phyloP scores from a whole-genome alignment of 1,139 yeast species.

The Saccharomyces hybrid region DNA sequence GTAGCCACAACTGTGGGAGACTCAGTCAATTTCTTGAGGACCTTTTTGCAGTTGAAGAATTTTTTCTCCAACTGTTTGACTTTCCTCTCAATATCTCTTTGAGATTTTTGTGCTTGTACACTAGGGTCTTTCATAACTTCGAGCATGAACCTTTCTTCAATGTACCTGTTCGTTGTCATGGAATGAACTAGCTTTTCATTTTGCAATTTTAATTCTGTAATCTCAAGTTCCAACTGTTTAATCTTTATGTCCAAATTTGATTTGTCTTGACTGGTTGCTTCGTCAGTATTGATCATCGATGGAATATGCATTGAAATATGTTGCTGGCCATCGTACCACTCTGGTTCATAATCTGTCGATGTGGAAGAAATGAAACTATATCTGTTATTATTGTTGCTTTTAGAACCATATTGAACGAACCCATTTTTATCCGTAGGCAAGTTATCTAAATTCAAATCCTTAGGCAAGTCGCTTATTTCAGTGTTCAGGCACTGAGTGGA shows the following conservation, averaged over 20 bases:
- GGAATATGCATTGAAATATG: background rate
- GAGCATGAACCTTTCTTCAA: conserved; percentile 21
- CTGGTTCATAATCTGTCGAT: conserved; percentile 26
- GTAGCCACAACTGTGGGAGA: conserved; percentile 3
- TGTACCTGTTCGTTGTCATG: conserved; percentile 20
- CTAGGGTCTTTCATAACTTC: conserved; percentile 16
- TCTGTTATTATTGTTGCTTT: conserved; percentile 16
- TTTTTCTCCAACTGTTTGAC: conserved; percentile 26
- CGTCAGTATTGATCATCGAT: background rate
- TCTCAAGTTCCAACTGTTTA: conserved; percentile 29
- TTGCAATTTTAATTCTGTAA: conserved; percentile 28
- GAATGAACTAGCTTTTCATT: conserved; percentile 29
- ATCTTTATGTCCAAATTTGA: conserved; percentile 24
- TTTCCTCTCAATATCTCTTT: conserved; percentile 23
- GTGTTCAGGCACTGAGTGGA: background rate
- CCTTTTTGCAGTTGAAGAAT: conserved; percentile 22
- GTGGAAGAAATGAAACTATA: conserved; percentile 29
- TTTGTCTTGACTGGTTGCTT: conserved; percentile 4
- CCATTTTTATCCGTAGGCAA: conserved; percentile 22
- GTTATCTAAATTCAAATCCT: conserved; percentile 13
- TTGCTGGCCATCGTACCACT: conserved; percentile 16
- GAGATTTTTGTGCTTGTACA: conserved; percentile 8
- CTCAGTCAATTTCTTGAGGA: conserved; percentile 17
- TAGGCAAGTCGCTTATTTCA: conserved; percentile 5
- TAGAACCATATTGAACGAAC: conserved; percentile 16